These are phyloP conservation scores for Venturia asperata DNA, from an alignment of 2,329 filamentous ascomycete genomes.

Conservation along the genomic window DNA sequence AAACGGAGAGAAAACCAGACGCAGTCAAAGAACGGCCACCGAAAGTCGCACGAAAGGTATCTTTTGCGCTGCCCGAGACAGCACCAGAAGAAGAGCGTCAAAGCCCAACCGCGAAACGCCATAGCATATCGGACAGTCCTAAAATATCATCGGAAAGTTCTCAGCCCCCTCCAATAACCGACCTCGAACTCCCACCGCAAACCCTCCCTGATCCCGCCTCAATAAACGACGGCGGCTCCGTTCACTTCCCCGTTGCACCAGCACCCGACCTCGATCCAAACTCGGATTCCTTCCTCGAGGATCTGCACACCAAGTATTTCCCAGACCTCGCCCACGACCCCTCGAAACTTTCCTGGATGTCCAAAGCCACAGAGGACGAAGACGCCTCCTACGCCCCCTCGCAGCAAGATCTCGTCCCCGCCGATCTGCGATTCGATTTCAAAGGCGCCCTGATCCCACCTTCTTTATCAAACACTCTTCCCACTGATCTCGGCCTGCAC, in stretches of 20 bases:
- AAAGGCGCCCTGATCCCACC: constrained; percentile 73
- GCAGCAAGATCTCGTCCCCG: constrained; percentile 62
- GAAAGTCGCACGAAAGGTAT: constrained; percentile 12
- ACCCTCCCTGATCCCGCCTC: not conserved
- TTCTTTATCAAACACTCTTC: constrained; percentile 63
- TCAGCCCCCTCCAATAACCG: not conserved
- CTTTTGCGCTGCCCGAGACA: constrained; percentile 15
- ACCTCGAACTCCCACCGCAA: constrained; percentile 15
- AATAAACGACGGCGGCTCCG: constrained; percentile 27
- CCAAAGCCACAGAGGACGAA: constrained; percentile 57
- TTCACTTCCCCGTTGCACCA: constrained; percentile 54
- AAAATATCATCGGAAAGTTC: not conserved
- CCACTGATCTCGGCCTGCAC: constrained; percentile 73
- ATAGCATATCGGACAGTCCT: constrained; percentile 16
- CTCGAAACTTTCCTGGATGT: constrained; percentile 83
- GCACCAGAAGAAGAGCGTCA: not conserved
- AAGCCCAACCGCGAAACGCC: constrained; percentile 14
- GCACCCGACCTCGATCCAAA: constrained; percentile 73
- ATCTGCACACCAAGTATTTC: constrained; percentile 90
- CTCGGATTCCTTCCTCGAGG: constrained; percentile 73
- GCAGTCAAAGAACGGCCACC: not conserved
- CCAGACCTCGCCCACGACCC: constrained; percentile 80
- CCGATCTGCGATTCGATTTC: constrained; percentile 84
- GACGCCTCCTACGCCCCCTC: constrained; percentile 77
- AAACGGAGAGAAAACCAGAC: not conserved